These are phyloP conservation scores for Strobilomyces dryophilus DNA, from an alignment of 768 basidiomycete genomes.

Conservation along the genomic window DNA sequence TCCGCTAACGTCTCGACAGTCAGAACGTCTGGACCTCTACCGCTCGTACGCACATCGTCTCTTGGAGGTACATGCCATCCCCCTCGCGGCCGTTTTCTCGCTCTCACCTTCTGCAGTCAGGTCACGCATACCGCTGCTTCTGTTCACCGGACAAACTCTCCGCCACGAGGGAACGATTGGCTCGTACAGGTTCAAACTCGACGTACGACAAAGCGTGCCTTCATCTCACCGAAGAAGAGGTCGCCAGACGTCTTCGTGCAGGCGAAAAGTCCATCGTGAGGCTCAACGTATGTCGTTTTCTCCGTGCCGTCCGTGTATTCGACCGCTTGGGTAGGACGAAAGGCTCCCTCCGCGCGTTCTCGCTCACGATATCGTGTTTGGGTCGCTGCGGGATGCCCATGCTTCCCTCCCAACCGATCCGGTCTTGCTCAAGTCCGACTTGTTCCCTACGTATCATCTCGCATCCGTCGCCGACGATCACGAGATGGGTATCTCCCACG, in stretches of 20 bases:
- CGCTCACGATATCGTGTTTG: conserved; percentile 72
- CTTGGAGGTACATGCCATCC: conserved; percentile 53
- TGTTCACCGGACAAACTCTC: conserved; percentile 73
- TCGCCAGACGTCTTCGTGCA: conserved; percentile 61
- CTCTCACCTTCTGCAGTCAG: conserved; percentile 46
- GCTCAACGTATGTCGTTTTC: conserved; percentile 63
- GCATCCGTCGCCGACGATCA: conserved; percentile 96
- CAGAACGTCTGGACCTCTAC: conserved; percentile 86
- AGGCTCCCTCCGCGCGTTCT: conserved; percentile 48
- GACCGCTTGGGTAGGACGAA: conserved; percentile 44
- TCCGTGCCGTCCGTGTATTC: background rate
- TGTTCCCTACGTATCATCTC: conserved; percentile 94
- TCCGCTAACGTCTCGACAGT: conserved; percentile 46
- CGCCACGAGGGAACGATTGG: conserved; percentile 64
- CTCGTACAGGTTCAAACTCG: conserved; percentile 65
- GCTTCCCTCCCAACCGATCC: conserved; percentile 84
- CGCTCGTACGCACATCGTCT: conserved; percentile 66
- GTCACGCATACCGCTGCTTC: conserved; percentile 93
- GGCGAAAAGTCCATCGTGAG: conserved; percentile 83
- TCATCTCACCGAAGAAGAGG: conserved; percentile 84
- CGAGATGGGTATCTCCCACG: conserved; percentile 94
- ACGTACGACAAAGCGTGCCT: conserved; percentile 90
- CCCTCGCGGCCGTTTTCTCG: no score
- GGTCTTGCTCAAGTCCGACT: conserved; percentile 86
- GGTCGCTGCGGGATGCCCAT: conserved; percentile 66